phyloP scores from a whole-genome alignment of 2,329 filamentous ascomycete species.

The Akanthomyces uredinophilus region DNA sequence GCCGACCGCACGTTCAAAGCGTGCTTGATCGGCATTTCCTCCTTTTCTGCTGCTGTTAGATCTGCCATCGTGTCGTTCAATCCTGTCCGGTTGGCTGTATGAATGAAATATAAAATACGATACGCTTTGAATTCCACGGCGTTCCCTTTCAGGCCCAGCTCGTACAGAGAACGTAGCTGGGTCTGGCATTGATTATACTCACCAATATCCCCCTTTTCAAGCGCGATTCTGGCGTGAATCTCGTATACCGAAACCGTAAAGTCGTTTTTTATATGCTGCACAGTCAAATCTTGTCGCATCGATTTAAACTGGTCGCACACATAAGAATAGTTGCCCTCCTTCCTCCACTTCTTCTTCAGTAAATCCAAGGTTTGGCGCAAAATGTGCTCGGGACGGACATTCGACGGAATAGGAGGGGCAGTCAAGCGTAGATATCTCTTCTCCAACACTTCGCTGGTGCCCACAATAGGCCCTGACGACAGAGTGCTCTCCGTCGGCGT shows the following conservation, averaged over 20 bases:
- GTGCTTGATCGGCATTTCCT: constrained; percentile 78
- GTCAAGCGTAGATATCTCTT: constrained; percentile 95
- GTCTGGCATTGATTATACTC: constrained; percentile 99
- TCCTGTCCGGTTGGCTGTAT: constrained; percentile 95
- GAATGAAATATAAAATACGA: constrained; percentile 98
- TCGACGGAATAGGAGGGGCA: constrained; percentile 78
- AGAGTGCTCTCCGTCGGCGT: constrained; percentile 54
- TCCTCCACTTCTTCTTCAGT: constrained; percentile 90
- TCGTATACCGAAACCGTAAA: constrained; percentile 97
- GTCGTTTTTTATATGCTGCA: constrained; percentile 93
- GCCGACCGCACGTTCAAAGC: constrained; percentile 87
- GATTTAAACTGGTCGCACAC: constrained; percentile 99
- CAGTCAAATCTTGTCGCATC: constrained; percentile 93
- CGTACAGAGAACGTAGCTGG: constrained; percentile 88
- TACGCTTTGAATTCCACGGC: constrained; percentile 97
- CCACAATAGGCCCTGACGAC: constrained; percentile 69
- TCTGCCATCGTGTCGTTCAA: constrained; percentile 98
- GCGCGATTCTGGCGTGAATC: constrained; percentile 91
- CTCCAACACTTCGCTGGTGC: constrained; percentile 77
- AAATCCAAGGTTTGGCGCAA: constrained; percentile 80
- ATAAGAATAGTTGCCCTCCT: constrained; percentile 90
- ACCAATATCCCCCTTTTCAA: constrained; percentile 99
- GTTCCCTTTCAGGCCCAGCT: constrained; percentile 79
- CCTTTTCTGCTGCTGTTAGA: constrained; percentile 97
- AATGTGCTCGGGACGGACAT: constrained; percentile 77